Percentiles rank a stretch among this genome's conserved stretches.
phyloP scores from a whole-genome alignment of 2,329 filamentous ascomycete genomes.

The Fusarium transvaalense region DNA sequence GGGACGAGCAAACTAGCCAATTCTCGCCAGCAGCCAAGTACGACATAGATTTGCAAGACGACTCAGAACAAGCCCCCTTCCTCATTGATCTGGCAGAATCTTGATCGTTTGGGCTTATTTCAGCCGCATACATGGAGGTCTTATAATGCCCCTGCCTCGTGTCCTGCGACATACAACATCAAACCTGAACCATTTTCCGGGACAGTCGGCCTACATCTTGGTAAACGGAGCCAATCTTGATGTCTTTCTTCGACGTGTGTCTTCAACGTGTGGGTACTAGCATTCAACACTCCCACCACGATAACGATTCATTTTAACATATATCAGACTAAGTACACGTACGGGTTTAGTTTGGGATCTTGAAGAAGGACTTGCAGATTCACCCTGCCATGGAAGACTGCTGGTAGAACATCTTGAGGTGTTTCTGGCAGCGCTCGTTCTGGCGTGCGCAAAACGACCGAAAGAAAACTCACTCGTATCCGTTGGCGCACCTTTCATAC shows the following conservation, averaged over 20 bases:
- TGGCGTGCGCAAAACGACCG: neutral
- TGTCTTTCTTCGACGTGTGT: neutral
- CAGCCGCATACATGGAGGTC: neutral
- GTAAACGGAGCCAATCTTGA: neutral
- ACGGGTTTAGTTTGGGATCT: neutral
- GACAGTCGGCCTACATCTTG: neutral
- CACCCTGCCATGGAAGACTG: neutral
- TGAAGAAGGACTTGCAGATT: neutral
- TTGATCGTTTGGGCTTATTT: neutral
- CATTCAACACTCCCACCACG: neutral
- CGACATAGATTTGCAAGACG: conserved; percentile 45
- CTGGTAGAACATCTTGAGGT: neutral
- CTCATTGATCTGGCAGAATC: neutral
- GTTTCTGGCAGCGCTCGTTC: neutral
- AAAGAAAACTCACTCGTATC: neutral
- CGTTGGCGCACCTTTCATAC: neutral
- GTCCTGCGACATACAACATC: neutral
- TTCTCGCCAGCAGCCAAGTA: conserved; percentile 58
- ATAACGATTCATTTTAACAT: neutral
- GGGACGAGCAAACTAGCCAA: conserved; percentile 52
- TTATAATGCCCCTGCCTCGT: neutral
- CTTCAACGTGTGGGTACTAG: neutral
- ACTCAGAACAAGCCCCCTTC: neutral
- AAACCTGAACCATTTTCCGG: neutral
- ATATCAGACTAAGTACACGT: neutral